Evolutionary conservation across 805 yeast genomes (phyloP).

Genomic region (Isabelozyma gotoi): DNA sequence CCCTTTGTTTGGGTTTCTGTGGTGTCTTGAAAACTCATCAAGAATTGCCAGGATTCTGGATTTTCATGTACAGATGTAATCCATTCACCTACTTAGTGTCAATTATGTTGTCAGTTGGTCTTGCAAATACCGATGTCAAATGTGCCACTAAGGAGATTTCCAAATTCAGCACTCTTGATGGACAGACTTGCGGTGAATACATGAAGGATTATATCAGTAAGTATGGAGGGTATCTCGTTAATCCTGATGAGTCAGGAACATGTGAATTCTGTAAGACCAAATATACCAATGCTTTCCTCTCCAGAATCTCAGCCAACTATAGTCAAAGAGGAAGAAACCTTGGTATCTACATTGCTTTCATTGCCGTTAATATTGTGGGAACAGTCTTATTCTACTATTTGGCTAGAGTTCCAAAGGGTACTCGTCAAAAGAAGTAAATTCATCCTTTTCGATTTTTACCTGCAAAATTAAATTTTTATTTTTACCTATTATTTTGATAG

Average conservation of each 20-base stretch:
- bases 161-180: conserved; percentile 20
- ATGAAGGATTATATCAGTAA: conserved; percentile 19
- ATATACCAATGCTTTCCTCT: conserved; percentile 28
- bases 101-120: conserved; percentile 26
- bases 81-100: conserved; percentile 36
- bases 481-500: no score
- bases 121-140: conserved; percentile 24
- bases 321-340: conserved; percentile 24
- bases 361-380: conserved; percentile 19
- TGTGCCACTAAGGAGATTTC: conserved; percentile 24
- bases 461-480: no score
- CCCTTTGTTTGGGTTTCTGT: conserved; percentile 68
- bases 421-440: conserved; percentile 19
- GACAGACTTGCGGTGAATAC: conserved; percentile 30
- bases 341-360: conserved; percentile 28
- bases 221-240: conserved; percentile 23
- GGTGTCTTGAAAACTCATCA: conserved; percentile 67
- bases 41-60: conserved; percentile 62
- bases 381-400: conserved; percentile 46
- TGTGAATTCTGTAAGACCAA: conserved; percentile 26
- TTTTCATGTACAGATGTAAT: conserved; percentile 35
- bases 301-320: conserved; percentile 16
- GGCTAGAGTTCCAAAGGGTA: conserved; percentile 65
- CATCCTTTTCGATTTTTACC: not conserved
- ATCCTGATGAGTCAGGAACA: conserved; percentile 12